phyloP scores from a whole-genome alignment of 78 protist genomes.

The Neovahlkampfia damariscottae region DNA sequence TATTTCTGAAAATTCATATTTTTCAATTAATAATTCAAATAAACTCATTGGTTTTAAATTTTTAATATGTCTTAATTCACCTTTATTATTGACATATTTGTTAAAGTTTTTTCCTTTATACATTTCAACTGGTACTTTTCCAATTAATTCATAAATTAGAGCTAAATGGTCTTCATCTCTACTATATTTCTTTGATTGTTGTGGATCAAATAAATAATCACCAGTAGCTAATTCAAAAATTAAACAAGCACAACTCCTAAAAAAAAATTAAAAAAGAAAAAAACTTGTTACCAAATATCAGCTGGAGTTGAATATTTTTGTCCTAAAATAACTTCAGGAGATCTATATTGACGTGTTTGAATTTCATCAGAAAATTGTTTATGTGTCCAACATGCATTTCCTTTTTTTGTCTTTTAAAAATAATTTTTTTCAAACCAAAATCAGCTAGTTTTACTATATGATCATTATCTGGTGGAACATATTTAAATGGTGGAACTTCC shows the following conservation, averaged over 20 bases:
- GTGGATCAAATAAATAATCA: slow-evolving; percentile 86
- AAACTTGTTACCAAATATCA: slow-evolving; percentile 58
- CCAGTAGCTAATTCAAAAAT: slow-evolving; percentile 85
- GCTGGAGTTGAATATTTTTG: slow-evolving; percentile 12
- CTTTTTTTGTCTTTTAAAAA: slow-evolving; percentile 59
- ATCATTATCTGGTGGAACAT: neutral
- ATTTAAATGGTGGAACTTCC: neutral
- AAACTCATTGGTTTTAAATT: slow-evolving; percentile 61
- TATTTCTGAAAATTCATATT: slow-evolving; percentile 34
- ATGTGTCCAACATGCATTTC: slow-evolving; percentile 94
- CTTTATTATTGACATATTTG: neutral
- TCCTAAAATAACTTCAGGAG: slow-evolving; percentile 87
- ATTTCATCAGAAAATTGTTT: slow-evolving; percentile 80
- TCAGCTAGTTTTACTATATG: neutral
- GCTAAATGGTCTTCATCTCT: slow-evolving; percentile 79
- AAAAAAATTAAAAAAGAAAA: too few relatives aligned
- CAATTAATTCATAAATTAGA: slow-evolving; percentile 60
- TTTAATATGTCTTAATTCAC: slow-evolving; percentile 64
- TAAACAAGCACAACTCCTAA: slow-evolving; percentile 36
- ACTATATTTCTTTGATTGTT: slow-evolving; percentile 30
- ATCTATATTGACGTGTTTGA: slow-evolving; percentile 93
- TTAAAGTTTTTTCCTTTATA: slow-evolving; percentile 28
- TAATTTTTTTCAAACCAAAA: neutral
- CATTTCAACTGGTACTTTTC: slow-evolving; percentile 23
- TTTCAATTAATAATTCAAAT: slow-evolving; percentile 43